Evolutionary conservation across 1,139 yeast genomes (phyloP), one percentile per base, ranked within the genome.

Genomic region (Schizosaccharomyces versatilis): DNA sequence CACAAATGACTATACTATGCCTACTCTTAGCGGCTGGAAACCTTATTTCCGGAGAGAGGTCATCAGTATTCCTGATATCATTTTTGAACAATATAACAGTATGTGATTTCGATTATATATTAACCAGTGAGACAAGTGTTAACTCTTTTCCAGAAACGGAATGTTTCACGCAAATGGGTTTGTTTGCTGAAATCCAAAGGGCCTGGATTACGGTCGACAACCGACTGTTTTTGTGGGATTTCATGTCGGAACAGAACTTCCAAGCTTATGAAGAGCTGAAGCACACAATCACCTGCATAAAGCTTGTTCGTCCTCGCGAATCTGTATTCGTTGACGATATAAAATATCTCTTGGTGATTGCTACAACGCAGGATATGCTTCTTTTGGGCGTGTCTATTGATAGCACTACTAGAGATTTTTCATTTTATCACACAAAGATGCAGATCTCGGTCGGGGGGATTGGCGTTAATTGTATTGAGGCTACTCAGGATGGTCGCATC

Each of bases 161-260:
- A 62, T 75, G 79, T 57, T 74, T 72, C 52, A 78, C 88, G 39
- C 80, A 80, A 59, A 80, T 84, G 78, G 98, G 98, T 7, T 69
- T 88, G 53, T 81, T 90, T 61, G 78, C 90, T 0, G 88, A 82
- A 57, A 76, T 90, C 47, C 78, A 80, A 59, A 76, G 95, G 59
- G 80, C 90, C 7, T 90, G 97, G 97, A 76, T 88, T 52, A 79
- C 84, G 1, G 79, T 81, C 47, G 97, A 86, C 66, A 82, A 82
- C 63, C 79, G 81, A 62, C 72, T 93, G 62, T 77, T 83, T 44
- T 73, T 93, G 42, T 90, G 98, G 98, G 80, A 82, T 64, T 81
- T 78, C 64, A 71, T 70, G 58, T 78, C 79, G 53, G 71, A 81
- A 12, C 70, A 78, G 10, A 93, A 83, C 59, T 83, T 80, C 63